Base-by-base conservation (phyloP, 2,329 filamentous ascomycete genomes). In the Tolypocladium album region DNA sequence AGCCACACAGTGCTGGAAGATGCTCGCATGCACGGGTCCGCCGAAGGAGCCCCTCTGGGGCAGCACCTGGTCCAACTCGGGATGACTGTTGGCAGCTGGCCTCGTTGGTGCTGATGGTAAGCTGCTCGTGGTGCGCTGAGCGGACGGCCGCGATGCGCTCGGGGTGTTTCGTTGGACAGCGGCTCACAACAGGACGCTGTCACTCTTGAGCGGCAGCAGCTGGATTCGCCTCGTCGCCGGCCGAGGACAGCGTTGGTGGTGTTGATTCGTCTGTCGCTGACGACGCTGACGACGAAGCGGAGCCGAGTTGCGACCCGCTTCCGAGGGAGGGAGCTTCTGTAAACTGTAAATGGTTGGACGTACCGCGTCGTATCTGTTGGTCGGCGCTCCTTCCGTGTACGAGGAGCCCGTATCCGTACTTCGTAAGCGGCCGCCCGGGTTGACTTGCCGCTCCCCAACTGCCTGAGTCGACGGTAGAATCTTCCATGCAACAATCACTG, bases 1-100 rank as follows among this genome's bases (percentile, higher is more conserved):
- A 58, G 60, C 64, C 60, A 65, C 64, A 65, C 64, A 60, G 64
- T 65, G 64, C 64, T 61, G 58, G 63, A 61, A 55, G 50, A 17
- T 5, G 20, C 31, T 12, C 20, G 31, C 50, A 55, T 50, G 45
- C 61, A 65, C 63, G 58, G 61, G 56, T 39, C 55, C 45, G 11
- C 39, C 40, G 62, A 61, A 60, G 59, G 39, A 40, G 57, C 20
- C 39, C 40, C 13, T 38, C 43, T 57, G 55, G 55, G 27, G 38
- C 15, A 11, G 17, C 36, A n/a, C 34, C 34, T 9, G 12, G 43
- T 36, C 47, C 36, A 13, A 36, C 36, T 20, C 15, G 24, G 22
- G 55, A 42, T 24, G 39, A 24, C 39, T 34, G 47, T 20, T 34
- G 22, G 22, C 9, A 31, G 47, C 47, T 31, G 47, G 27, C 27